A percentile compares a stretch with the other conserved stretches of the same genome.
Conservation (phyloP, 345 rosid genomes). For the Linum usitatissimum region DNA sequence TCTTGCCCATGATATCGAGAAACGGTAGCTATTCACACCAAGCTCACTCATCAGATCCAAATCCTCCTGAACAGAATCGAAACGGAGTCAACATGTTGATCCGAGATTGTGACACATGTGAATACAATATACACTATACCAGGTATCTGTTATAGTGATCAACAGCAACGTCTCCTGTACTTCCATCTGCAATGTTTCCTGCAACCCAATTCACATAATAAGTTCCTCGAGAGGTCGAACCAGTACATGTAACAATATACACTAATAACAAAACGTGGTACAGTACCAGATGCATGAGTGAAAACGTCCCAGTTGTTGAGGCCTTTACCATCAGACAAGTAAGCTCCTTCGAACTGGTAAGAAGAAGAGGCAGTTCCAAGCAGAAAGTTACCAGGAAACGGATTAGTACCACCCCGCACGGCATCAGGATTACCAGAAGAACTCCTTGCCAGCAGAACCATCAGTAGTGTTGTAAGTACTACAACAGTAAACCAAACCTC, state of each 20-base stretch:
- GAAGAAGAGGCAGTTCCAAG: conserved; percentile 78
- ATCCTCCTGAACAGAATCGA: conserved; percentile 38
- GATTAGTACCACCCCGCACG: conserved; percentile 8
- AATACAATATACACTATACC: conserved; percentile 15
- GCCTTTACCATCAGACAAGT: conserved; percentile 43
- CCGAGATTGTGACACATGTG: neutral
- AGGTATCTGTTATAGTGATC: conserved; percentile 62
- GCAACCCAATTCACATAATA: neutral
- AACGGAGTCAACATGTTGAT: conserved; percentile 3
- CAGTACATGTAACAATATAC: too few relatives aligned
- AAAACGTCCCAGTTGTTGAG: conserved; percentile 44
- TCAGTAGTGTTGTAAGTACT: too few relatives aligned
- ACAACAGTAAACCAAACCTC: too few relatives aligned
- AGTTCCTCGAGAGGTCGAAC: neutral
- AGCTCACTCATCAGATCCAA: conserved; percentile 42
- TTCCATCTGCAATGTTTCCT: conserved; percentile 52
- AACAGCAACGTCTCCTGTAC: conserved; percentile 50
- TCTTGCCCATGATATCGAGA: conserved; percentile 81
- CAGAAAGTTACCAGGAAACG: conserved; percentile 42
- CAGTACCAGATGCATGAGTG: conserved; percentile 30
- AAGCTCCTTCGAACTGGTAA: conserved; percentile 58
- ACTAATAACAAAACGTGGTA: neutral
- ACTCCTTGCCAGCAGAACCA: too few relatives aligned
- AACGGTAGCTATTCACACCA: conserved; percentile 58
- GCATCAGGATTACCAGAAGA: neutral